phyloP scores from a whole-genome alignment of 2,329 filamentous ascomycete genomes.

The Sporothrix euskadiensis region DNA sequence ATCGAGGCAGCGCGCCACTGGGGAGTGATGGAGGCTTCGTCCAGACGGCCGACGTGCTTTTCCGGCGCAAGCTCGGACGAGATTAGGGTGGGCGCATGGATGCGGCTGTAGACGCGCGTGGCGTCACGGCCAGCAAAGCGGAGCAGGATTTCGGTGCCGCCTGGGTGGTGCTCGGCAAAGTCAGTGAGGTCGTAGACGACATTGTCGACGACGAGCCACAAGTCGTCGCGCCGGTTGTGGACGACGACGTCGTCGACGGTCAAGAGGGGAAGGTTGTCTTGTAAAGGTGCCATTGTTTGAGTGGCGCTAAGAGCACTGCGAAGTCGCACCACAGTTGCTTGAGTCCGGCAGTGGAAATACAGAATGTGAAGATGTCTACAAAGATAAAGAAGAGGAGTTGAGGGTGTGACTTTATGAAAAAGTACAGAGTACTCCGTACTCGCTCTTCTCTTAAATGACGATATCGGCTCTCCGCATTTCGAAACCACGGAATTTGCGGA shows the following conservation, averaged over 20 bases:
- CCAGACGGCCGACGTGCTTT: constrained; percentile 52
- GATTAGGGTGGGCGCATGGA: constrained; percentile 50
- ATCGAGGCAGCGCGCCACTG: constrained; percentile 29
- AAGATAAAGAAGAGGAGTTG: too few species aligned
- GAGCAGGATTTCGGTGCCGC: constrained; percentile 47
- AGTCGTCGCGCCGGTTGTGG: constrained; percentile 52
- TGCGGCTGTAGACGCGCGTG: constrained; percentile 52
- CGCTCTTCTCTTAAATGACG: neutral
- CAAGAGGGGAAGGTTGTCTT: neutral
- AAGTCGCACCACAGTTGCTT: neutral
- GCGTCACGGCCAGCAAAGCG: constrained; percentile 56
- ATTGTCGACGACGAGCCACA: constrained; percentile 69
- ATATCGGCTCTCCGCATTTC: constrained; percentile 2
- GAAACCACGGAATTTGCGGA: neutral
- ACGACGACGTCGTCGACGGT: constrained; percentile 44
- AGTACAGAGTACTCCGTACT: too few species aligned
- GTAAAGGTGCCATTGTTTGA: neutral
- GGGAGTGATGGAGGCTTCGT: constrained; percentile 42
- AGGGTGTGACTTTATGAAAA: too few species aligned
- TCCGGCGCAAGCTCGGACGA: constrained; percentile 45
- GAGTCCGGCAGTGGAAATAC: neutral
- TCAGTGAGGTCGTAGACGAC: constrained; percentile 69
- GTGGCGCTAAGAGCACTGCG: neutral
- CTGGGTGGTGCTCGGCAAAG: constrained; percentile 53
- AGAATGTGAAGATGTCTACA: too few species aligned